phyloP scores from a whole-genome alignment of 2,329 filamentous ascomycete species.

The Ceratocystis smalleyi region DNA sequence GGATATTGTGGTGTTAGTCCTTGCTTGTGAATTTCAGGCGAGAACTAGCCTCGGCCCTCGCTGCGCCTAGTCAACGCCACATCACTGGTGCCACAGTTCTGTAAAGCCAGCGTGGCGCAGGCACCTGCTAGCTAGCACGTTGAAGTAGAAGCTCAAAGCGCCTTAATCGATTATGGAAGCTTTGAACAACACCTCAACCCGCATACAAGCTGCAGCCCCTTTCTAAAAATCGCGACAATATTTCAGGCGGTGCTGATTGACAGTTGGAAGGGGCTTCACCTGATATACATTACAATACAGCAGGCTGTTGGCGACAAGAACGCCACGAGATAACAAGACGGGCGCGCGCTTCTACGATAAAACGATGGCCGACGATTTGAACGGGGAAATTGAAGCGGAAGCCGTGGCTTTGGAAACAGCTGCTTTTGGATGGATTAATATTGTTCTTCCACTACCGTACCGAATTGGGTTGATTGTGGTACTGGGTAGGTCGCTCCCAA shows the following conservation, averaged over 20 bases:
- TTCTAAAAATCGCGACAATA: not conserved
- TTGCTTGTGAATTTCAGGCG: not conserved
- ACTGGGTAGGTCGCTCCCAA: constrained; percentile 44
- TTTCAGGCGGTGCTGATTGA: not conserved
- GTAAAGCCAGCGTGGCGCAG: not conserved
- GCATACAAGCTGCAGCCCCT: not conserved
- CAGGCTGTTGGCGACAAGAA: not conserved
- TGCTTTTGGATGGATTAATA: constrained; percentile 16
- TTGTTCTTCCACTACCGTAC: constrained; percentile 61
- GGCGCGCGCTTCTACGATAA: not conserved
- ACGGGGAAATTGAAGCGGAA: constrained; percentile 17
- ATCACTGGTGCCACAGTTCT: not conserved
- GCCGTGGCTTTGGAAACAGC: constrained; percentile 12
- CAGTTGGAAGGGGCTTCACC: not conserved
- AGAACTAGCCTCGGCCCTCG: not conserved
- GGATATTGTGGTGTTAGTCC: not conserved
- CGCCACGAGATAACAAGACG: not conserved
- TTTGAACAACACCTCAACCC: not conserved
- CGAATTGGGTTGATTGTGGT: constrained; percentile 75
- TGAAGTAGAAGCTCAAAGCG: not conserved
- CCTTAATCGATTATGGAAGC: not conserved
- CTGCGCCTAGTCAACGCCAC: not conserved
- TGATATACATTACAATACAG: not conserved
- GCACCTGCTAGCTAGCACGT: not conserved
- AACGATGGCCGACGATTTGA: constrained; percentile 10